Conservation (phyloP, 768 basidiomycete species). For the Coprinopsis cinerea region DNA sequence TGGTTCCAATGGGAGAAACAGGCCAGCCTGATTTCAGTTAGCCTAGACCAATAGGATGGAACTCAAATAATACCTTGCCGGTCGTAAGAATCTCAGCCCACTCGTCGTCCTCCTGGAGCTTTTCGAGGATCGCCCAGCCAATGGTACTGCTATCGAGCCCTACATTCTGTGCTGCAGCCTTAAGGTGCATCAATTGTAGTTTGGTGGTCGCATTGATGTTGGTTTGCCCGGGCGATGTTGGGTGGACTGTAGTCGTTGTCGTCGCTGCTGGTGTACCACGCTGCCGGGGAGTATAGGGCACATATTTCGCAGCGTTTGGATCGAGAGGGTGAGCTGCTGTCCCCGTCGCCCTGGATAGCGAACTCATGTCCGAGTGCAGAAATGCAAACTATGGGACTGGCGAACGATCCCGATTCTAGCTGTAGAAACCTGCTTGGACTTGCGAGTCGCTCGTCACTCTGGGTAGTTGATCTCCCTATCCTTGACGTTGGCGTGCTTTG, state of each 20-base stretch:
- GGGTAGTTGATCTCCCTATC: too few species aligned
- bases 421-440: too few species aligned
- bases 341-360: too few species aligned
- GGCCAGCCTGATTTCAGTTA: slow-evolving; percentile 51
- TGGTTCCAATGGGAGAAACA: slow-evolving; percentile 72
- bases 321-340: slow-evolving; percentile 64
- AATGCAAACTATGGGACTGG: too few species aligned
- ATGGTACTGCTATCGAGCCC: slow-evolving; percentile 59
- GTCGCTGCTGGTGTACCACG: slow-evolving; percentile 43
- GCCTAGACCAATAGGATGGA: slow-evolving; percentile 3
- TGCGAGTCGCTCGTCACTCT: too few species aligned
- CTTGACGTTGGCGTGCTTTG: too few species aligned
- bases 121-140: slow-evolving; percentile 78
- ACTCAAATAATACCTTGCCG: slow-evolving; percentile 50
- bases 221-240: slow-evolving; percentile 39
- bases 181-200: slow-evolving; percentile 68
- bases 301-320: slow-evolving; percentile 48
- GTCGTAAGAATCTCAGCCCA: slow-evolving; percentile 69
- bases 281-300: slow-evolving; percentile 74
- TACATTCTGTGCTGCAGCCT: slow-evolving; percentile 61
- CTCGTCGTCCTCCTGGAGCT: slow-evolving; percentile 52
- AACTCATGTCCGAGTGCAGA: too few species aligned
- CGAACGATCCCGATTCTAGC: too few species aligned
- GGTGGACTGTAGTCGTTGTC: slow-evolving; percentile 43
- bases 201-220: slow-evolving; percentile 61